These are phyloP conservation scores for Coniella vitis DNA, from an alignment of 2,329 filamentous ascomycete genomes.

Conservation along the genomic window DNA sequence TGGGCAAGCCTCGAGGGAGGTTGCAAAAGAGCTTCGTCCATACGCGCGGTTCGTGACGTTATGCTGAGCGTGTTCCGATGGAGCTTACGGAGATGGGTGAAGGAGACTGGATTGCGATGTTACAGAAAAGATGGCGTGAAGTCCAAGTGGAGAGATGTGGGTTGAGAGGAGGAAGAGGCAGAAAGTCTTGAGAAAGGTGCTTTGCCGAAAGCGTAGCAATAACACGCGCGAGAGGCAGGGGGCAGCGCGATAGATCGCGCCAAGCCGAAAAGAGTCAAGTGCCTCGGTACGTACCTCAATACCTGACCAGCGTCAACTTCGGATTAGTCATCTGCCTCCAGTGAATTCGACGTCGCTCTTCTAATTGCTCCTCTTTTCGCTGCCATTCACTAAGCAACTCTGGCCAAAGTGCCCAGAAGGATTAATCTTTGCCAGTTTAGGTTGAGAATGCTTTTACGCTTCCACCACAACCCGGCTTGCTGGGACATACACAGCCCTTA, in stretches of 20 bases:
- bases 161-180: background rate
- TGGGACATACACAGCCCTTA: background rate
- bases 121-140: conserved; percentile 22
- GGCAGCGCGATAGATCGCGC: conserved; percentile 11
- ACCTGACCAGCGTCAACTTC: background rate
- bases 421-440: background rate
- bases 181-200: background rate
- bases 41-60: conserved; percentile 18
- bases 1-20: conserved; percentile 24
- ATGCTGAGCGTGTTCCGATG: conserved; percentile 22
- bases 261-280: background rate
- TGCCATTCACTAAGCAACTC: background rate
- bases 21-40: conserved; percentile 40
- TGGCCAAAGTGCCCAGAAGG: background rate
- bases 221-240: background rate
- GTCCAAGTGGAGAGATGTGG: conserved; percentile 13
- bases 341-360: background rate
- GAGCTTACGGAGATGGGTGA: conserved; percentile 19
- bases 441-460: background rate
- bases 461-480: too few relatives aligned
- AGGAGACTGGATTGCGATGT: conserved; percentile 13
- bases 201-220: background rate
- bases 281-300: background rate
- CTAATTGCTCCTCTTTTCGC: background rate
- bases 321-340: conserved; percentile 1